A percentile compares a stretch with the other conserved stretches of the same genome.
phyloP scores from a whole-genome alignment of 2,329 filamentous ascomycete genomes.

The Penicillium nordicum region DNA sequence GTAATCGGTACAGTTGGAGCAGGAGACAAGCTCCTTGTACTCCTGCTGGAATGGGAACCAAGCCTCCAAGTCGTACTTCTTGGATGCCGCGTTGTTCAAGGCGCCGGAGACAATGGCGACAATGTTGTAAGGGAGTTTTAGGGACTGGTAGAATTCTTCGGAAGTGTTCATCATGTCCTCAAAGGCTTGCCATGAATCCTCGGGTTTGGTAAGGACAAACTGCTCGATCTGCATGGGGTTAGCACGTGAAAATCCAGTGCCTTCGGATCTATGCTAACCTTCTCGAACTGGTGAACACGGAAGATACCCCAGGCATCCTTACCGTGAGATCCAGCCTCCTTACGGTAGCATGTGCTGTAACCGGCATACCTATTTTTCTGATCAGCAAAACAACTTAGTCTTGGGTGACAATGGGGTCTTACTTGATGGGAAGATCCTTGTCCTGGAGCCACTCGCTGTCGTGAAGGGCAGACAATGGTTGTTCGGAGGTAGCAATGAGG shows the following conservation, averaged over 20 bases:
- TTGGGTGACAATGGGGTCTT: constrained; percentile 21
- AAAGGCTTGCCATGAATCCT: constrained; percentile 89
- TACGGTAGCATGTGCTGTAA: constrained; percentile 91
- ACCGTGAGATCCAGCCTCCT: constrained; percentile 88
- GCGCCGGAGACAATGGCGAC: constrained; percentile 96
- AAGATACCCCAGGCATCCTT: constrained; percentile 98
- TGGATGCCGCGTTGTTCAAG: constrained; percentile 80
- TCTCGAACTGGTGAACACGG: constrained; percentile 97
- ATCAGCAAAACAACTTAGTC: constrained; percentile 9
- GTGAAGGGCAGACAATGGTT: constrained; percentile 90
- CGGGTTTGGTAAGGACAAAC: constrained; percentile 76
- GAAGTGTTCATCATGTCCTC: constrained; percentile 88
- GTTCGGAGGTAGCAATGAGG: constrained; percentile 80
- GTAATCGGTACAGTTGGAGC: constrained; percentile 98
- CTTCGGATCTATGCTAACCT: constrained; percentile 49
- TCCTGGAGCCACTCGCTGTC: constrained; percentile 88
- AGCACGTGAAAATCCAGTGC: neutral
- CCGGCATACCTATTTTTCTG: constrained; percentile 62
- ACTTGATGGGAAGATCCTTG: constrained; percentile 84
- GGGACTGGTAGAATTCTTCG: constrained; percentile 91
- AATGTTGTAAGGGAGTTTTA: constrained; percentile 85
- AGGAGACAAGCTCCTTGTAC: constrained; percentile 97
- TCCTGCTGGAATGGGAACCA: constrained; percentile 96
- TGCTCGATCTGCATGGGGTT: constrained; percentile 61
- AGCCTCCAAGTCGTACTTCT: constrained; percentile 95